phyloP scores from a whole-genome alignment of 441 rosid genomes.

The Arabidopsis hybrid region DNA sequence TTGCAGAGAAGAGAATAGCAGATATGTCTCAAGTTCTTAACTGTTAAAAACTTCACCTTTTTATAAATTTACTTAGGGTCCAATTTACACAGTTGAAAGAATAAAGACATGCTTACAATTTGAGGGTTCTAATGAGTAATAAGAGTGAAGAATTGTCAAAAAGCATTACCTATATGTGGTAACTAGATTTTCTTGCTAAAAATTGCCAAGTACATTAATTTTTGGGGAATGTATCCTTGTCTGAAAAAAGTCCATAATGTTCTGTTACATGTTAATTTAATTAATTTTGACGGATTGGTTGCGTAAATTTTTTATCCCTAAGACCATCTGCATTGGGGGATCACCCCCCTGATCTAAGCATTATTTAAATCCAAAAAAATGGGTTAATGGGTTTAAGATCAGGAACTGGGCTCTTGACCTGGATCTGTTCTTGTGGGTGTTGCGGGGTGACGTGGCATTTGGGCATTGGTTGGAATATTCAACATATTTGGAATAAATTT shows the following conservation, averaged over 20 bases:
- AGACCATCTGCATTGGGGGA: too few relatives aligned
- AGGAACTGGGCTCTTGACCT: too few relatives aligned
- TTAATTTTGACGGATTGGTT: not conserved
- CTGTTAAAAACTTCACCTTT: not conserved
- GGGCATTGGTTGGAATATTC: too few relatives aligned
- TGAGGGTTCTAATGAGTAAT: too few relatives aligned
- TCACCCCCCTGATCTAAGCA: too few relatives aligned
- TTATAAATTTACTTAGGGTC: not conserved
- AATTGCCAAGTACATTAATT: not conserved
- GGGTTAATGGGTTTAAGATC: too few relatives aligned
- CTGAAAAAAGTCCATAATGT: constrained; percentile 3
- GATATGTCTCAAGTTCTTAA: not conserved
- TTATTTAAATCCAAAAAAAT: too few relatives aligned
- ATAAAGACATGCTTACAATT: not conserved
- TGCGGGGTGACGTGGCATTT: too few relatives aligned
- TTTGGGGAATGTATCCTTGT: not conserved
- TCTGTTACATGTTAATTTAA: not conserved
- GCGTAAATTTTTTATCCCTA: not conserved
- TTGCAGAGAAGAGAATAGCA: not conserved
- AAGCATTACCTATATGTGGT: not conserved
- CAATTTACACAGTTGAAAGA: not conserved
- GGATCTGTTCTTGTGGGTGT: too few relatives aligned
- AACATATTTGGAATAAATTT: too few relatives aligned
- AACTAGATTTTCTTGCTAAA: not conserved
- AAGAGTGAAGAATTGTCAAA: not conserved